Evolutionary conservation across 345 rosid species (phyloP).

Genomic region (Syzygium aqueum): DNA sequence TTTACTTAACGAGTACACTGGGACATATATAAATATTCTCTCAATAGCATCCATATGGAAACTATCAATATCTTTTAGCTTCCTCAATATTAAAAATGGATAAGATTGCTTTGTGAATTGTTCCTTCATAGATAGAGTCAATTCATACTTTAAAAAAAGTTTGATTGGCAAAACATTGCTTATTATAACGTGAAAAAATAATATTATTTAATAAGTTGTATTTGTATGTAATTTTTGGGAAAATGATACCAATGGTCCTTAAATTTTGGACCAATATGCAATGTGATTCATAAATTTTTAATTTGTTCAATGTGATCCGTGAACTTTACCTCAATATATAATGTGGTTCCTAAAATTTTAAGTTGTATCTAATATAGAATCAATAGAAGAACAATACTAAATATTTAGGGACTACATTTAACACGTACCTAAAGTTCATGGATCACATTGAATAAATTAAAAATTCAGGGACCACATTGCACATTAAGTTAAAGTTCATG

Average conservation of each 20-base stretch:
- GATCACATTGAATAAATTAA: accelerated
- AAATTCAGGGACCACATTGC: no score
- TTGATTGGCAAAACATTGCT: neutral
- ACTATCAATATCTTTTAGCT: neutral
- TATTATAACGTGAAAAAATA: neutral
- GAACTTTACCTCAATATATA: no score
- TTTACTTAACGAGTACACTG: neutral
- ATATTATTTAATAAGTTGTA: neutral
- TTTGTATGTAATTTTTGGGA: neutral
- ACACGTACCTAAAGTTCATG: accelerated
- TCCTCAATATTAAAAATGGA: neutral
- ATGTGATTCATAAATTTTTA: no score
- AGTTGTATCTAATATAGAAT: no score
- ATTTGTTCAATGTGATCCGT: accelerated
- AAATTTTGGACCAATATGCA: accelerated
- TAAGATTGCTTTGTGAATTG: neutral
- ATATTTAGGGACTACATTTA: no score
- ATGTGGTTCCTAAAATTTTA: no score
- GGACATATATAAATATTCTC: no score
- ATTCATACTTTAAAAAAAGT: neutral
- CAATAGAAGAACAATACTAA: no score
- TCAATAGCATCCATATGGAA: accelerated
- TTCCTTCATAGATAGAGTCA: neutral
- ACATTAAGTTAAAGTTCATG: no score
- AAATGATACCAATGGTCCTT: accelerated